Evolutionary conservation across 495 filamentous ascomycete genomes (phyloP).

Genomic region (Zalerion maritima): DNA sequence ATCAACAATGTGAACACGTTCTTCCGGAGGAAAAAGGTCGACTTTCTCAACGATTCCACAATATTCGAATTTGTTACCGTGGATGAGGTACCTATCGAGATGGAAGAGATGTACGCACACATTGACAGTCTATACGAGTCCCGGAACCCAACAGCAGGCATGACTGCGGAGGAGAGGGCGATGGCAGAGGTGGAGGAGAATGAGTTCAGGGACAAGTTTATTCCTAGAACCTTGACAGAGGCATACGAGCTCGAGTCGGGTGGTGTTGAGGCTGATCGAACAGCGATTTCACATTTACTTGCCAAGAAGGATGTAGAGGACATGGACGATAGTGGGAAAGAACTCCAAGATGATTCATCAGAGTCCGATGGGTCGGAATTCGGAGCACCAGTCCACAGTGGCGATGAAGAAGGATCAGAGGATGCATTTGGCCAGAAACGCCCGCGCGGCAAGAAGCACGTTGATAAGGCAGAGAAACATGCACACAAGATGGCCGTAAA

Average conservation of each 20-base stretch:
- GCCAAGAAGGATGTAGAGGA: constrained; percentile 60
- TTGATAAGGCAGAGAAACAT: constrained; percentile 70
- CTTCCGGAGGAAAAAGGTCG: constrained; percentile 71
- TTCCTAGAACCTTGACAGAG: constrained; percentile 83
- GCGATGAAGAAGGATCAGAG: constrained; percentile 28
- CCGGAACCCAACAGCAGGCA: constrained; percentile 13
- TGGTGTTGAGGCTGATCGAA: too few relatives aligned
- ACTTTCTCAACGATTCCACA: constrained; percentile 55
- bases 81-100: constrained; percentile 32
- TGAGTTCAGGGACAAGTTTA: constrained; percentile 87
- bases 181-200: constrained; percentile 49
- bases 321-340: constrained; percentile 37
- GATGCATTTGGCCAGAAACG: constrained; percentile 46
- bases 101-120: constrained; percentile 27
- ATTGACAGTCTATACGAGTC: constrained; percentile 33
- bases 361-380: constrained; percentile 23
- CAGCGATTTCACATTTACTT: too few relatives aligned
- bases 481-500: constrained; percentile 83
- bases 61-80: constrained; percentile 69
- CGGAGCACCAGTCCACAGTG: constrained; percentile 32
- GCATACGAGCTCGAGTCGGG: constrained; percentile 95
- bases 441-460: constrained; percentile 76
- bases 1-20: constrained; percentile 92
- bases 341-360: constrained; percentile 23
- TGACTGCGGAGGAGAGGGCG: constrained; percentile 25